Evolutionary conservation across 179 eudicot genomes (phyloP).

Genomic region (Pouteria campechiana): DNA sequence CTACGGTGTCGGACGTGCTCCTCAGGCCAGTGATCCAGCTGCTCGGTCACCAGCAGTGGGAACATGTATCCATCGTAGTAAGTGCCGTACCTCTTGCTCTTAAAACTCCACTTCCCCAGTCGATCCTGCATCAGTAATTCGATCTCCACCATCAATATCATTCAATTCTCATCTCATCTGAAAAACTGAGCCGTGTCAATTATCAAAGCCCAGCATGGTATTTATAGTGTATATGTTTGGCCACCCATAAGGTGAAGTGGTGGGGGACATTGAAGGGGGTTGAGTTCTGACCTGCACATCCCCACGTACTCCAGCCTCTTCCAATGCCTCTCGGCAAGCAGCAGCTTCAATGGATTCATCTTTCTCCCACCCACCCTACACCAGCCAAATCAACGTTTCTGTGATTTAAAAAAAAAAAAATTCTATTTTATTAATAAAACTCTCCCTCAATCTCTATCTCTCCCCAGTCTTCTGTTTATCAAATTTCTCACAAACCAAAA

Average conservation of each 20-base stretch:
- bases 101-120: conserved; percentile 28
- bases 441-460: too few relatives aligned
- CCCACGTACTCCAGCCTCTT: conserved; percentile 87
- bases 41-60: conserved; percentile 26
- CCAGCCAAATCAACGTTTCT: too few relatives aligned
- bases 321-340: conserved; percentile 69
- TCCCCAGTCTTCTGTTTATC: too few relatives aligned
- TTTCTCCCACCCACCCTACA: conserved; percentile 94
- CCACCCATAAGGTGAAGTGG: too few relatives aligned
- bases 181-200: too few relatives aligned
- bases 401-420: too few relatives aligned
- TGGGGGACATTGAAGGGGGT: not conserved
- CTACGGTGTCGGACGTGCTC: conserved; percentile 26
- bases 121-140: conserved; percentile 15
- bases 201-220: too few relatives aligned
- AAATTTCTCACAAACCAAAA: too few relatives aligned
- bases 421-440: too few relatives aligned
- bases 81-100: conserved; percentile 19
- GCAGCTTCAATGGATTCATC: conserved; percentile 83
- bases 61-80: conserved; percentile 34
- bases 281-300: conserved; percentile 50
- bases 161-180: too few relatives aligned
- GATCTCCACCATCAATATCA: too few relatives aligned
- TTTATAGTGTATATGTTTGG: too few relatives aligned
- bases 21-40: conserved; percentile 41